Base-by-base conservation (phyloP, 1,139 yeast species). In the Candida glucosophila region DNA sequence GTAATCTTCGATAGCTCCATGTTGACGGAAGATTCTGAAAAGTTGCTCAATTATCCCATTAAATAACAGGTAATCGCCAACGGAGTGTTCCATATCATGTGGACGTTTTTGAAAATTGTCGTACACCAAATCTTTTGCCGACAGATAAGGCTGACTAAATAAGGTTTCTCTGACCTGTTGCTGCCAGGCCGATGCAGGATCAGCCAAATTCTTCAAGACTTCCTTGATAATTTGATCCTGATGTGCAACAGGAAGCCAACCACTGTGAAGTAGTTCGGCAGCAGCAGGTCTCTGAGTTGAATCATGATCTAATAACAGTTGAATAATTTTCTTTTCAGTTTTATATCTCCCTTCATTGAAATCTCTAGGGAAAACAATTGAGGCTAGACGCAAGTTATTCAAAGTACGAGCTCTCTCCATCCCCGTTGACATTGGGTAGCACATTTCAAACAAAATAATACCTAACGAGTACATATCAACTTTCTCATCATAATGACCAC, bases 381-480 rank as follows among this genome's bases (percentile, higher is more conserved):
- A 49, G 1, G 71, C 53, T 2, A 65, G 49, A 29, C 98, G 61
- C 26, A 90, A 52, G 17, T 69, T 65, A 32, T 76, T 70, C 15
- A 90, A 55, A 7, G 74, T 81, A 24, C 65, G 63, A 3, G 81
- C 88, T 29, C 98, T 65, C 49, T 92, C 98, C 96, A 92, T 90
- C 3, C 86, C 90, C 0, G 98, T 92, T 10, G 66, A 61, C 44
- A 90, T 65, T 1, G 78, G 65, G 50, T 78, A 85, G 17, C 86
- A 72, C 97, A 92, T 88, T 49, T 92, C 98, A 50, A 90, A 90
- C 47, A 90, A 85, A 2, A 92, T 90, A 16, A 92, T 73, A 4
- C 98, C 98, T 27, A 92, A 55, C 0, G 98, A 86, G 48, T 86
- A 92, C 83, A 92, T 79, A 48, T 92, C 98, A 14, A 90, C 94